phyloP scores from a whole-genome alignment of 2,329 filamentous ascomycete genomes.

The Corniculantispora saksenae region DNA sequence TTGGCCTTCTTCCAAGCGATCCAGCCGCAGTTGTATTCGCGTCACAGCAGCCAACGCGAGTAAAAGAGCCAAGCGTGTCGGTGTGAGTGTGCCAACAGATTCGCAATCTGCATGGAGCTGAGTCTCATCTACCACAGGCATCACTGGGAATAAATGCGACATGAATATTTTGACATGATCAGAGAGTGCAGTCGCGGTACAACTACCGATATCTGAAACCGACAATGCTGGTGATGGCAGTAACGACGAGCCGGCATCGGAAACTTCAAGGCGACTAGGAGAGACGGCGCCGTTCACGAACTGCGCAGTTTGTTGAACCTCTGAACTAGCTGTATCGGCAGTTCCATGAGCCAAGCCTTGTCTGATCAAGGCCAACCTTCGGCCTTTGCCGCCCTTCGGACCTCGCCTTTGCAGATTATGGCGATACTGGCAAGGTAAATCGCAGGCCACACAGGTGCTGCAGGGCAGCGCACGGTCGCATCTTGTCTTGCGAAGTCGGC shows the following conservation, averaged over 20 bases:
- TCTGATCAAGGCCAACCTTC: conserved; percentile 30
- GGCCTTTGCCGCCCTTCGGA: conserved; percentile 31
- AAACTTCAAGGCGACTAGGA: background rate
- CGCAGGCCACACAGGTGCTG: conserved; percentile 29
- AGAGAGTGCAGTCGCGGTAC: conserved; percentile 26
- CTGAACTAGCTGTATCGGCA: background rate
- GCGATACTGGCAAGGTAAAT: conserved; percentile 33
- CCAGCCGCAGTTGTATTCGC: conserved; percentile 31
- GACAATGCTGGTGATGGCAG: background rate
- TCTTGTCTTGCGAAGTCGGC: conserved; percentile 32
- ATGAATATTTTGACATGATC: conserved; percentile 33
- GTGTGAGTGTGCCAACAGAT: conserved; percentile 27
- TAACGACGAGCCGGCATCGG: background rate
- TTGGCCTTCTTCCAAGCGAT: conserved; percentile 19
- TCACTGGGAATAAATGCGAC: conserved; percentile 34
- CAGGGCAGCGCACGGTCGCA: conserved; percentile 35
- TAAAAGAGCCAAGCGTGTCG: conserved; percentile 32
- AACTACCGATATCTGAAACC: background rate
- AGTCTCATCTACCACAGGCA: conserved; percentile 32
- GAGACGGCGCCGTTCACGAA: background rate
- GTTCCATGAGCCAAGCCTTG: conserved; percentile 25
- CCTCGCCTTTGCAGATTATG: conserved; percentile 33
- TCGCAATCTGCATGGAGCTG: conserved; percentile 30
- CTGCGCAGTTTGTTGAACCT: conserved; percentile 15
- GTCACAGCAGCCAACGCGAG: conserved; percentile 32